Base-by-base conservation (phyloP, 1,284 basidiomycete genomes). In the Malassezia obtusa region DNA sequence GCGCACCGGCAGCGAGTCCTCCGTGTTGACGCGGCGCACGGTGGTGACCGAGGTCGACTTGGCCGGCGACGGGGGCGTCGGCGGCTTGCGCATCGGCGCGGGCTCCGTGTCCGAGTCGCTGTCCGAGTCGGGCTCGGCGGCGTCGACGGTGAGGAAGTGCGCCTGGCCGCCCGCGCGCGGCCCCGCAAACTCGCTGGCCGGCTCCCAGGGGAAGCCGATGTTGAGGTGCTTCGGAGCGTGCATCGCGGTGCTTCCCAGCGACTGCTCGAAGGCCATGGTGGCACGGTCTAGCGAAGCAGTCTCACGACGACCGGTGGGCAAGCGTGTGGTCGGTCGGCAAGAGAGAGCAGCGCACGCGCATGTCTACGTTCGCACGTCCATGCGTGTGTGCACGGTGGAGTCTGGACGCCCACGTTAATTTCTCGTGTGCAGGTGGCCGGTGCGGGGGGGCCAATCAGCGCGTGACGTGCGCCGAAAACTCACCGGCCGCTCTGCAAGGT, bases 51-150 rank as follows among this genome's bases (percentile, higher is more conserved):
- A 36, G 35, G 4, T 36, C 6, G 35, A n/a, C 35, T 36, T 36
- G 8, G 35, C n/a, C 21, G 21, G 21, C 6, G 8, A n/a, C 35
- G 19, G 21, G 28, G 28, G 7, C 12, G 28, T 30, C 12, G 28
- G 38, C 38, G 19, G 38, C 38, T 19, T 21, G 19, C 25, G 38
- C 19, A 39, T 39, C 35, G 35, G 35, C 3, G 35, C 35, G 8
- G 35, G 40, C 40, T 25, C 40, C 22, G 10, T 14, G 5, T 45
- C 43, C 15, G 43, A 45, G 19, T 53, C 51, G 12, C 37, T 41
- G 19, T 53, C 51, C 12, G 45, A 48, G 38, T 53, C 51, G 2
- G 24, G n/a, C 25, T 53, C 51, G 15, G 45, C 31, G n/a, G 21
- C 19, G 14, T 44, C 40, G 8, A 47, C 22, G 14, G 33, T 32